These are phyloP conservation scores for Penicillium bovifimosum DNA, from an alignment of 495 filamentous ascomycete genomes.

Conservation along the genomic window DNA sequence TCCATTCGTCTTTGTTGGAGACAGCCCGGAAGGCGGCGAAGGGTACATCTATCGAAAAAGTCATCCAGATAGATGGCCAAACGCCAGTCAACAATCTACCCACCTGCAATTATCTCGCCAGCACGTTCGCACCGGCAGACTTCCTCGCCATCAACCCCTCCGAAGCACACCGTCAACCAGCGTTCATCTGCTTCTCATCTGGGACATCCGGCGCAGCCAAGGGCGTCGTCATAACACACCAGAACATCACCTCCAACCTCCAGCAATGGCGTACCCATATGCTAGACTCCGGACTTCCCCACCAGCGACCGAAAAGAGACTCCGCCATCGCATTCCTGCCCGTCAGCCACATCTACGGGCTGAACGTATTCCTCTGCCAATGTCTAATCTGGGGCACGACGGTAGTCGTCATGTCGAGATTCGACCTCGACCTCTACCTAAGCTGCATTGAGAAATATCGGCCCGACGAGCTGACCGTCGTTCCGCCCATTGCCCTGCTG, in stretches of 20 bases:
- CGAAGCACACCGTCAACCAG: constrained; percentile 10
- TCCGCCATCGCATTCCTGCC: constrained; percentile 69
- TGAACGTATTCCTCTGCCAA: constrained; percentile 21
- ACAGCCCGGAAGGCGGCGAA: constrained; percentile 57
- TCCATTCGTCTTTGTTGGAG: constrained; percentile 55
- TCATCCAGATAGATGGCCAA: constrained; percentile 15
- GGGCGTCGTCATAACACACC: constrained; percentile 63
- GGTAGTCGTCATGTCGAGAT: constrained; percentile 65
- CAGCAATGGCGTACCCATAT: constrained; percentile 21
- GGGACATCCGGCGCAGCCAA: constrained; percentile 23
- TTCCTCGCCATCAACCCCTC: constrained; percentile 4
- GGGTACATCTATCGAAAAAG: constrained; percentile 16
- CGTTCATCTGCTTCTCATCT: constrained; percentile 21
- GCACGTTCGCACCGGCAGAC: constrained; percentile 7
- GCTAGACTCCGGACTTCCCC: constrained; percentile 7
- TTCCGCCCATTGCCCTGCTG: constrained; percentile 71
- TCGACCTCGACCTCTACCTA: constrained; percentile 54
- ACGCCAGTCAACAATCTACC: constrained; percentile 9
- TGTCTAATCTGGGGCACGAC: constrained; percentile 18
- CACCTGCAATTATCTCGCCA: constrained; percentile 19
- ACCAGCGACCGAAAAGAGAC: constrained; percentile 42
- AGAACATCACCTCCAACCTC: constrained; percentile 67
- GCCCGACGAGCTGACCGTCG: constrained; percentile 28
- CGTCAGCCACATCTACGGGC: constrained; percentile 84
- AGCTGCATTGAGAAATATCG: constrained; percentile 17